Base-by-base conservation (phyloP, 306 rosid species). In the Begonia loranthoides region DNA sequence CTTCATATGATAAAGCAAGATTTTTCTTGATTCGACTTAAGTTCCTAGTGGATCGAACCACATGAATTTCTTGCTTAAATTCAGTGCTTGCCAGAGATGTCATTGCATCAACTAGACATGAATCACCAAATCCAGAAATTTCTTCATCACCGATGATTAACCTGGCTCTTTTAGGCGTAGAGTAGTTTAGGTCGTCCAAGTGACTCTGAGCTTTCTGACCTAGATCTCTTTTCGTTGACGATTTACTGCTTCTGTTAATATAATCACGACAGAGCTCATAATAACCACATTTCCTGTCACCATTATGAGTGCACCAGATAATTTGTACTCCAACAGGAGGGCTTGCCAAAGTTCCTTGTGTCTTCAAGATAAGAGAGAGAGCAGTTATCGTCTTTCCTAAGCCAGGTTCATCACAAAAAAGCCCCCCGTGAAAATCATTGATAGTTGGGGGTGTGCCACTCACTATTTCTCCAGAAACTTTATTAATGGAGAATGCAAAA, bases 401-500 rank as follows among this genome's bases (percentile, higher is more conserved):
- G 62, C 97, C 95, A 49, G 97, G 97, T 64, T 90, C 97, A 50
- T 90, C 97, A 63, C 97, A 90, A 51, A 90, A 90, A 87, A 90
- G 65, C 55, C 97, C 97, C 69, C 97, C 97, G 43, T 68, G 74
- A 54, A 90, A 90, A 73, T 90, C 97, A 64, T 61, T 82, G 63
- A 82, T 56, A 38, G 83, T 75, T 59, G 95, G 99, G 56, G 88
- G 65, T 56, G 53, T 63, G 49, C 74, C 83, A 22, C 62, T 76
- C 69, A 76, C 73, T 70, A 90, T 90, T 72, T 80, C 82, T 49
- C 95, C 99, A 45, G 95, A 66, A 57, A 90, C 79, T 38, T 79
- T 76, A 71, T 73, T 85, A 52, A 90, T 50, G 47, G 66, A 76
- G 60, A 80, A 80, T 61, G 69, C 61, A 64, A 82, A 80, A 47